Base-by-base conservation (phyloP, 106 monocot species). In the Agapanthus africanus region DNA sequence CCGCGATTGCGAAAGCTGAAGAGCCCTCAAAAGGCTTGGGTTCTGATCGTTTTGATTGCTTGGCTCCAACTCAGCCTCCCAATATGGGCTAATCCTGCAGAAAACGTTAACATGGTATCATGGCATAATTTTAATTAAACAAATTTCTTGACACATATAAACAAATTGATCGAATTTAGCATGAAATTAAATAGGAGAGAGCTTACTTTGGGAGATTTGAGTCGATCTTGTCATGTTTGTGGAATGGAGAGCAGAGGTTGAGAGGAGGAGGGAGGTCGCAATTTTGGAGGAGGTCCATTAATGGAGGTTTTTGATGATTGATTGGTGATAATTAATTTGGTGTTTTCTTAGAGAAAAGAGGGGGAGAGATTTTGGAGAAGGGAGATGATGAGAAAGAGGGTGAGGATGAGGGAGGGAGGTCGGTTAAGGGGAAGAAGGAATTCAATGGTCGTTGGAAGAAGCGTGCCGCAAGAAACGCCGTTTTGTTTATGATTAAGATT, bases 201-300 rank as follows among this genome's bases (percentile, higher is more conserved):
- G 13, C 44, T 33, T 46, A 50, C 68, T 68, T 68, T 33, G 32
- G 30, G 65, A 42, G 25, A 23, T 7, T 19, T 11, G 42, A 28
- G 15, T 0, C 13, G 26, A 7, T 7, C 8, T 11, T 34, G 7
- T 37, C 42, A 14, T 34, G 37, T 19, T 74, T 27, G 21, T 74
- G 70, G 22, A 66, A 0, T 0, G 78, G 81, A 7, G 78, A 68
- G 73, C 80, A 82, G 74, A 80, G 37, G 49, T 79, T 84, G 38
- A 83, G 73, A 4, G 91, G 94, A 38, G 85, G 90, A 6, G 94
- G 94, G 38, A 94, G 90, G 74, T 94, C 94, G 62, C 94, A 90
- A 68, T 94, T 94, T 72, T 83, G 82, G 54, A 94, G 78, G 75
- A 94, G 85, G 59, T 79, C 74, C 10, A 65, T 27, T n/a, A n/a